Evolutionary conservation across 352 stramenopile species (phyloP).

Genomic region (Phytophthora ohioensis): DNA sequence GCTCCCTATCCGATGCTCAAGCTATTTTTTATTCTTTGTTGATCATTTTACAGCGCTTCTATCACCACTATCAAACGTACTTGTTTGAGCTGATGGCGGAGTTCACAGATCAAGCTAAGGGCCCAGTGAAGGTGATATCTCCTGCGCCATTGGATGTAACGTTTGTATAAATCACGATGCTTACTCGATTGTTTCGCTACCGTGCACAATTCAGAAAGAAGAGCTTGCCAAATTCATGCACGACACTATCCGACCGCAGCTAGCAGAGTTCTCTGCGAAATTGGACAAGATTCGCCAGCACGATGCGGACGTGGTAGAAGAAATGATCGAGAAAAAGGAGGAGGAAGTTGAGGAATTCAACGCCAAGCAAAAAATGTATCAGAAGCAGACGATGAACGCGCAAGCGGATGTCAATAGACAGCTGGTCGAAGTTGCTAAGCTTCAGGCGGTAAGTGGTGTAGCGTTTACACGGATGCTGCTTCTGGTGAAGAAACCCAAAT

Average conservation of each 20-base stretch:
- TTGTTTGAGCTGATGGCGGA: constrained; percentile 75
- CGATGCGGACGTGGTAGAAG: constrained; percentile 61
- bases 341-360: constrained; percentile 60
- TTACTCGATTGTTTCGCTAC: background rate
- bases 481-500: background rate
- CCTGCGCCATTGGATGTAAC: background rate
- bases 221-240: constrained; percentile 78
- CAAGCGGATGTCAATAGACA: constrained; percentile 73
- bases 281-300: constrained; percentile 72
- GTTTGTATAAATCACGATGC: background rate
- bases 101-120: constrained; percentile 73
- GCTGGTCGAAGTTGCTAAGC: constrained; percentile 70
- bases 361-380: constrained; percentile 65
- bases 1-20: background rate
- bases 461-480: background rate
- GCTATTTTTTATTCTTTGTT: constrained; percentile 9
- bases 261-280: constrained; percentile 61
- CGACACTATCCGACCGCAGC: constrained; percentile 56
- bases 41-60: constrained; percentile 61
- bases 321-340: constrained; percentile 68
- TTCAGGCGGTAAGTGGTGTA: constrained; percentile 58
- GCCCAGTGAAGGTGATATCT: constrained; percentile 59
- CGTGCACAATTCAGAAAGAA: constrained; percentile 49
- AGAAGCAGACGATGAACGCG: constrained; percentile 60
- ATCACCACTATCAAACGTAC: constrained; percentile 73